phyloP scores from a whole-genome alignment of 2,329 filamentous ascomycete species.

The Hypoxylon sp. region DNA sequence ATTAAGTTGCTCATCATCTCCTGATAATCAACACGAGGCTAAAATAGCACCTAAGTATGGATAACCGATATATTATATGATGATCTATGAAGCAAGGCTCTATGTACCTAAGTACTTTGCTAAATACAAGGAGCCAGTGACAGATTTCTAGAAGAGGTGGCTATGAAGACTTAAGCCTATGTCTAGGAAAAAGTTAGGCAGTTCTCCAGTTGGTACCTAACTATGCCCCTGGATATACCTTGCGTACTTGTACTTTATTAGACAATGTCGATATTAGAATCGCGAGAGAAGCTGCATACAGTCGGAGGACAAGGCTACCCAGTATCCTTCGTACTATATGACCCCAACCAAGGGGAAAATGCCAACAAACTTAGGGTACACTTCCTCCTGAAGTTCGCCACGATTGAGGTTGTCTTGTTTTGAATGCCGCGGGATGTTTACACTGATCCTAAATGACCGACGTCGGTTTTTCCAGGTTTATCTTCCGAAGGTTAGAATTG shows the following conservation, averaged over 20 bases:
- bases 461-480: background rate
- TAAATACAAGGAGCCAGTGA: background rate
- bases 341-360: background rate
- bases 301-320: background rate
- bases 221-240: background rate
- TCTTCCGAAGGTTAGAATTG: background rate
- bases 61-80: background rate
- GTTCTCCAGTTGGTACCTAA: background rate
- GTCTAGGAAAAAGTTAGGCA: background rate
- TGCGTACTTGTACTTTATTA: too few relatives aligned
- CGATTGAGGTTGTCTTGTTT: background rate
- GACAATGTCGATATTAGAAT: background rate
- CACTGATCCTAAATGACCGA: background rate
- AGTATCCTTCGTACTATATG: background rate
- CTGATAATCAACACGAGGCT: background rate
- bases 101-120: background rate
- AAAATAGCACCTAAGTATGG: background rate
- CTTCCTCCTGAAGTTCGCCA: background rate
- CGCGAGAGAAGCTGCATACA: background rate
- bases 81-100: background rate
- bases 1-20: background rate
- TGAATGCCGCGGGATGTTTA: slow-evolving; percentile 3
- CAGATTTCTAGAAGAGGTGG: background rate
- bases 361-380: background rate
- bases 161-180: background rate